Evolutionary conservation across 257 asterid species (phyloP), one percentile per base, ranked within the genome.

Genomic region (Solanum etuberosum): DNA sequence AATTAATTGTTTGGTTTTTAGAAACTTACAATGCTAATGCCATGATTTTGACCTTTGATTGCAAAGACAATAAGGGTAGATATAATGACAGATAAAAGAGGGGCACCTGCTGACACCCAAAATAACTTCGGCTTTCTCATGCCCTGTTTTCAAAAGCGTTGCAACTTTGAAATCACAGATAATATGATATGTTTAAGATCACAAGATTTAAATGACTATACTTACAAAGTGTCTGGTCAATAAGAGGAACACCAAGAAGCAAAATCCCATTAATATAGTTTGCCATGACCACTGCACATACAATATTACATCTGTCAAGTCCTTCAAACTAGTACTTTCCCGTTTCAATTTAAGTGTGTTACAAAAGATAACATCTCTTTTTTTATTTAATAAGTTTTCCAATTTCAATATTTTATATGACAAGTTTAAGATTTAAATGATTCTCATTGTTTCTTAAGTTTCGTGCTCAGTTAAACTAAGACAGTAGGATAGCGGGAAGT

Each of bases 51-150:
- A 91, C 95, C 97, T 92, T 94, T 94, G 83, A 90, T 90, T 59
- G 93, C 93, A 73, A 95, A 95, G 82, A 91, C 96, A 18, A 96
- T 9, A 21, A 95, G 84, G 16, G 99, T 96, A 43, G 99, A 93
- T 71, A 96, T 89, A 85, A 95, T 88, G 9, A 96, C 99, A 4
- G 94, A 93, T 54, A 92, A 59, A 73, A 96, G 93, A 78, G 99
- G 99, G 34, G 98, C 99, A 72, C 99, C 98, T 11, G 99, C 99
- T 78, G 99, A 94, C 89, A 96, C 95, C 99, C 99, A 96, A 86
- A 96, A 95, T 80, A 96, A 90, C 89, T 91, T 94, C 46, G 99
- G 99, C 78, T 91, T 95, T 90, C 77, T 95, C 74, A 94, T 92
- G 88, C 99, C 89, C 99, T 96, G 95, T 4, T 16, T 11, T 37